These are phyloP conservation scores for Boletus semigastroideus DNA, from an alignment of 1,284 basidiomycete genomes.

Conservation along the genomic window DNA sequence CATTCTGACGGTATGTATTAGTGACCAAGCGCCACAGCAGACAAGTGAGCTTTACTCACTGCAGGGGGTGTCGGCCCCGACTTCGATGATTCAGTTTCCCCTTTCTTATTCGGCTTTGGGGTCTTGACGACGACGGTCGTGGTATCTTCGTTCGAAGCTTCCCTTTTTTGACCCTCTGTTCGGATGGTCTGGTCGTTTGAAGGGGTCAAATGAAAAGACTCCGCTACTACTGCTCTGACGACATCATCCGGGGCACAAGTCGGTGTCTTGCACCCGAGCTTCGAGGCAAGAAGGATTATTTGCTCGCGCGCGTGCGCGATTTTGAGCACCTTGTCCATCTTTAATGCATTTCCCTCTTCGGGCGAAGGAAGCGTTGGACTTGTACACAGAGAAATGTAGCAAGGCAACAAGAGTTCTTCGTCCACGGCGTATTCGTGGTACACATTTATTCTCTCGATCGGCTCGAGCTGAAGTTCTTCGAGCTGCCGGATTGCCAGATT, in stretches of 20 bases:
- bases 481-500: conserved; percentile 59
- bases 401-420: conserved; percentile 50
- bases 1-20: conserved; percentile 6
- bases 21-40: neutral
- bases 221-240: conserved; percentile 33
- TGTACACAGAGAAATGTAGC: conserved; percentile 55
- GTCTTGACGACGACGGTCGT: neutral
- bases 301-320: conserved; percentile 60
- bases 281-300: conserved; percentile 41
- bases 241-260: conserved; percentile 37
- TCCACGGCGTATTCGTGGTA: conserved; percentile 53
- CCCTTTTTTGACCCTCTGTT: conserved; percentile 7
- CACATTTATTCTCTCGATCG: conserved; percentile 57
- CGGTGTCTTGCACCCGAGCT: conserved; percentile 43
- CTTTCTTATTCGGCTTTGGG: neutral
- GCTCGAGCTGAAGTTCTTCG: conserved; percentile 55
- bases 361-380: conserved; percentile 56
- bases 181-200: conserved; percentile 1
- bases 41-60: conserved; percentile 8
- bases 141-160: neutral
- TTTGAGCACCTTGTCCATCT: conserved; percentile 56
- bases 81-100: neutral
- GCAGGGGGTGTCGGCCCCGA: too few relatives aligned
- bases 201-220: conserved; percentile 32
- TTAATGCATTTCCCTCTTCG: conserved; percentile 55